Conservation (phyloP, 768 basidiomycete genomes). For the Phanerochaete sordida region DNA sequence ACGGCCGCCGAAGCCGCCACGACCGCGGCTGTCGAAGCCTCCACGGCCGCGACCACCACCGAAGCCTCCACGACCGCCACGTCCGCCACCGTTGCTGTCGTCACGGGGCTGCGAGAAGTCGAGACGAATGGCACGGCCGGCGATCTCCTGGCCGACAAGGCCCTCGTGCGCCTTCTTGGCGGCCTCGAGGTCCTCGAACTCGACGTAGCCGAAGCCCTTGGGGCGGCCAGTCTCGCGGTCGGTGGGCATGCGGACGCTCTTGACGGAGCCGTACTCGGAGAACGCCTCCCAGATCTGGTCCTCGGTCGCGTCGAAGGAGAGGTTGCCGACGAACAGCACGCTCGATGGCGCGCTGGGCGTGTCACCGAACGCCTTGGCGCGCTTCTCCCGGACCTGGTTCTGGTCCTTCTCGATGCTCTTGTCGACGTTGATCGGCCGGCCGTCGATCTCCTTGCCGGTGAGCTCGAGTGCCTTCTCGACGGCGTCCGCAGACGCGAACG, state of each 20-base stretch:
- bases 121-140: conserved; percentile 75
- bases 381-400: conserved; percentile 54
- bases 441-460: conserved; percentile 89
- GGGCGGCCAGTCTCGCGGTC: conserved; percentile 87
- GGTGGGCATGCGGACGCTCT: conserved; percentile 86
- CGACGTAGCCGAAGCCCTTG: conserved; percentile 97
- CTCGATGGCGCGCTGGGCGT: conserved; percentile 57
- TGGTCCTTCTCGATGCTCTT: conserved; percentile 64
- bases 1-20: neutral
- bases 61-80: conserved; percentile 30
- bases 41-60: conserved; percentile 33
- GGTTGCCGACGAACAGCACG: conserved; percentile 88
- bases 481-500: conserved; percentile 66
- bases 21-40: conserved; percentile 33
- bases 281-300: conserved; percentile 89
- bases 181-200: conserved; percentile 77
- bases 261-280: conserved; percentile 80
- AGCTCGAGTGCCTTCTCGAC: conserved; percentile 78
- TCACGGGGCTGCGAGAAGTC: conserved; percentile 88
- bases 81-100: conserved; percentile 47
- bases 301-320: conserved; percentile 77
- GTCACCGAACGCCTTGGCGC: conserved; percentile 79
- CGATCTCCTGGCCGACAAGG: conserved; percentile 68
- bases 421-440: conserved; percentile 84
- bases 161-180: conserved; percentile 80